Evolutionary conservation across 164 flowering plant species (phyloP), one percentile per base, ranked within the genome.

Genomic region (Euptelea pleiosperma): DNA sequence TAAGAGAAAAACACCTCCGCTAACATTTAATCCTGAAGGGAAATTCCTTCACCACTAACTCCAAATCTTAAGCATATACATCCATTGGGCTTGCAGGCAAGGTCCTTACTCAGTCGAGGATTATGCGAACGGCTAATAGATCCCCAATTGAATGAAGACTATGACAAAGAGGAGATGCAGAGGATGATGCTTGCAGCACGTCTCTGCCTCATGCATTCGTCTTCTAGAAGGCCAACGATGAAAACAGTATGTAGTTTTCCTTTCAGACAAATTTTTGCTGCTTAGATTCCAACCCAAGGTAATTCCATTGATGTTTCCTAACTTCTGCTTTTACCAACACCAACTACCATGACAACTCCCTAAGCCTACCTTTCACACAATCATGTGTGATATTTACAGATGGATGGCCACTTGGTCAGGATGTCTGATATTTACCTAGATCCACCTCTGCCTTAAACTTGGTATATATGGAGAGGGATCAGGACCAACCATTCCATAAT

Each of bases 201-300:
- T 18, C 75, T 75, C 31, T 79, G 80, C 63, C 80, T 76, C 58
- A 29, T 76, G 70, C 76, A 79, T 57, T 79, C 78, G 16, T 71
- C 78, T 47, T 69, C 83, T 15, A 64, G 71, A 51, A 59, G 80
- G 65, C 83, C 78, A 59, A 69, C 70, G 3, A 79, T 75, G 76
- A 69, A 73, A 52, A 71, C 29, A 47, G 83, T 79, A 69, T 25
- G 31, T 22, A 12, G 9, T 25, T 19, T 16, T 42, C 8, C 18
- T 16, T 16, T 31, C 49, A 4, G 19, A 29, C n/a, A 53, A 22
- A 22, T 1, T 36, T 14, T 25, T 37, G 18, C 21, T 37, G 8
- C 19, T 14, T 29, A 44, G 24, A 34, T 24, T 37, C 41, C 16
- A 34, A 36, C 14, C 22, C 26, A 4, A 52, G 1, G 55, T 18